Conservation (phyloP, 2,329 filamentous ascomycete genomes). For the Phialophora tarda region DNA sequence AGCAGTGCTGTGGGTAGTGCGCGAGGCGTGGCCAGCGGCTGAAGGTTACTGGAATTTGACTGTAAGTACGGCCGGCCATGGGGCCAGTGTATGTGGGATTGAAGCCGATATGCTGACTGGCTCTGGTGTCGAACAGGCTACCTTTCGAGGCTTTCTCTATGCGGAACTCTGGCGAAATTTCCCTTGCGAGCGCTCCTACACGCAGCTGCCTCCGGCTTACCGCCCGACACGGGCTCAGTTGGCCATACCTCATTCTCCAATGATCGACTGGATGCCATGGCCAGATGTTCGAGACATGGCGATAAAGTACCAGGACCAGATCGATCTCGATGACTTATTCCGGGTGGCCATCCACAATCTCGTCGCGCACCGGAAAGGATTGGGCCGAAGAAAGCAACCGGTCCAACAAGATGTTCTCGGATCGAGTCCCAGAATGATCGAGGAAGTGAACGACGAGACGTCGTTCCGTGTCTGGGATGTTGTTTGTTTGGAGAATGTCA, state of each 20-base stretch:
- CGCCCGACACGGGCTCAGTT: constrained; percentile 59
- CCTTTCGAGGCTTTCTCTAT: constrained; percentile 27
- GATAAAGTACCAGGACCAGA: constrained; percentile 45
- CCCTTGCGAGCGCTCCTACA: constrained; percentile 36
- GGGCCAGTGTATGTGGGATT: background rate
- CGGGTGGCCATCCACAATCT: constrained; percentile 27
- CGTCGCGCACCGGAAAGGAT: constrained; percentile 24
- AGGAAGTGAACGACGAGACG: constrained; percentile 6
- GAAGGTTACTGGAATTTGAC: constrained; percentile 32
- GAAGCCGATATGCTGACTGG: background rate
- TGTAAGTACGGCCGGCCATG: constrained; percentile 8
- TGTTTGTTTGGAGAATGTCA: constrained; percentile 19
- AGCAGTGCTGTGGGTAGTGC: constrained; percentile 29
- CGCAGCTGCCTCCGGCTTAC: constrained; percentile 55
- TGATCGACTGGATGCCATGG: constrained; percentile 65
- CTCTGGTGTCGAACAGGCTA: constrained; percentile 8
- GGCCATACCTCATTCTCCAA: constrained; percentile 60
- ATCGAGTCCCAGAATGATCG: background rate
- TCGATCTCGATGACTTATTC: constrained; percentile 28
- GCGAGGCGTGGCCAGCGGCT: constrained; percentile 28
- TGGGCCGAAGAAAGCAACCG: background rate
- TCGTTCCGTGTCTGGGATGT: constrained; percentile 33
- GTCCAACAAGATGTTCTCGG: background rate
- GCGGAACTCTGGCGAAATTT: constrained; percentile 32
- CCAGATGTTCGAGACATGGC: constrained; percentile 59